phyloP scores from a whole-genome alignment of 257 asterid species.

The Solanum virginianum region DNA sequence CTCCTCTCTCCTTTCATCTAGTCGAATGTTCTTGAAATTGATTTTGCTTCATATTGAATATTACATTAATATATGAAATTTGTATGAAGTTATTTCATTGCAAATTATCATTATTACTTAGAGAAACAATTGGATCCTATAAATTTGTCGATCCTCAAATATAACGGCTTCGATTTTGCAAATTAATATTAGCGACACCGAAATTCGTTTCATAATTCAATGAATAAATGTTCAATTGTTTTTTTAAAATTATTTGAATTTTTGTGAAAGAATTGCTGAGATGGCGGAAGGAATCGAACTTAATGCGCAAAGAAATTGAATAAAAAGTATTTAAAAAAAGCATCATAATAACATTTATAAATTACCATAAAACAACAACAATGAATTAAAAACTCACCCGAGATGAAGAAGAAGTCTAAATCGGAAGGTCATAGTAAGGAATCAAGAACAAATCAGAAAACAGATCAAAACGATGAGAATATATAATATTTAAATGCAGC shows the following conservation, averaged over 20 bases:
- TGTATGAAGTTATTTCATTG: too few species aligned
- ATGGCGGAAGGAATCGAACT: conserved; percentile 63
- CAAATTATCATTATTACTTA: too few species aligned
- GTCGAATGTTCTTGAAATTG: too few species aligned
- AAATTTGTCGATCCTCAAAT: not conserved
- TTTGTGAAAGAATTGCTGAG: not conserved
- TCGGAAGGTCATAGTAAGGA: too few species aligned
- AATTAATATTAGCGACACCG: not conserved
- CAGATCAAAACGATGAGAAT: not conserved
- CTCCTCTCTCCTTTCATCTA: too few species aligned
- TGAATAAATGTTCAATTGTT: not conserved
- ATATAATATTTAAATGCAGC: not conserved
- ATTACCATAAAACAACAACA: too few species aligned
- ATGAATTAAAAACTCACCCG: too few species aligned
- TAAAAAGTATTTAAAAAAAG: not conserved
- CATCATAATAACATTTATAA: too few species aligned
- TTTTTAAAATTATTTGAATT: not conserved
- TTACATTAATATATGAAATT: too few species aligned
- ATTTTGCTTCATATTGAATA: too few species aligned
- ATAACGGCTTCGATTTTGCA: not conserved
- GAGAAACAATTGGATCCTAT: not conserved
- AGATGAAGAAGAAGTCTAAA: too few species aligned
- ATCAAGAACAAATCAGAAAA: not conserved
- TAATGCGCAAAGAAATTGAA: conserved; percentile 5
- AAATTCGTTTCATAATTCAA: not conserved